Evolutionary conservation across 495 filamentous ascomycete species (phyloP).

Genomic region (Penicillium ucsense): DNA sequence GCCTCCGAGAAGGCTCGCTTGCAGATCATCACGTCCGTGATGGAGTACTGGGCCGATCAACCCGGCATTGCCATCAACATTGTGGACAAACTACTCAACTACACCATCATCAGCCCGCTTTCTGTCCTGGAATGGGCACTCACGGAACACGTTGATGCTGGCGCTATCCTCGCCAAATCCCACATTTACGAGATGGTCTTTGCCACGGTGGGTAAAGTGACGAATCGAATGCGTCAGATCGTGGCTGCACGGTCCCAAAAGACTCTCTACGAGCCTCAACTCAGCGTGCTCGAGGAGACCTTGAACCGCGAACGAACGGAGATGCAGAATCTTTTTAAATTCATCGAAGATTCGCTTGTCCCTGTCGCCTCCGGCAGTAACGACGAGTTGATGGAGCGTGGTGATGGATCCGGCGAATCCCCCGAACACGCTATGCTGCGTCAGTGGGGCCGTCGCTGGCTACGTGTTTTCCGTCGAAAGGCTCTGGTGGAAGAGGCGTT

Average conservation of each 20-base stretch:
- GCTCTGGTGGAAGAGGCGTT: slow-evolving; percentile 73
- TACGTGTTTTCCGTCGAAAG: slow-evolving; percentile 73
- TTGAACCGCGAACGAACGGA: slow-evolving; percentile 53
- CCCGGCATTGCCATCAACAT: slow-evolving; percentile 89
- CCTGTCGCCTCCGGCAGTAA: slow-evolving; percentile 64
- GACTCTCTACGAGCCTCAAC: slow-evolving; percentile 48
- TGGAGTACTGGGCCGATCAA: slow-evolving; percentile 89
- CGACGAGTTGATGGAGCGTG: slow-evolving; percentile 57
- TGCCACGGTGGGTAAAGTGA: slow-evolving; percentile 85
- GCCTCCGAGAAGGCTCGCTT: slow-evolving; percentile 61
- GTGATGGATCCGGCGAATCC: slow-evolving; percentile 29
- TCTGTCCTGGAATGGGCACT: slow-evolving; percentile 86
- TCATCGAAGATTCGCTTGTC: slow-evolving; percentile 70
- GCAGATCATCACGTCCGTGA: slow-evolving; percentile 84
- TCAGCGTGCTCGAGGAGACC: slow-evolving; percentile 54
- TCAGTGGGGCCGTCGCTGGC: slow-evolving; percentile 78
- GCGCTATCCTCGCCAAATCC: slow-evolving; percentile 56
- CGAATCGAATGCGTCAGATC: slow-evolving; percentile 78
- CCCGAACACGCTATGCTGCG: slow-evolving; percentile 55
- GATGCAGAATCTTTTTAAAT: slow-evolving; percentile 69
- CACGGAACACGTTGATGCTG: slow-evolving; percentile 49
- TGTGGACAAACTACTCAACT: slow-evolving; percentile 95
- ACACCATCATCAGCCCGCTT: slow-evolving; percentile 77
- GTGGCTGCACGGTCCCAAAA: slow-evolving; percentile 47
- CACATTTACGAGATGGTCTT: slow-evolving; percentile 84